These are phyloP conservation scores for Patellifolia procumbens DNA, from an alignment of 179 eudicot genomes.

Conservation along the genomic window DNA sequence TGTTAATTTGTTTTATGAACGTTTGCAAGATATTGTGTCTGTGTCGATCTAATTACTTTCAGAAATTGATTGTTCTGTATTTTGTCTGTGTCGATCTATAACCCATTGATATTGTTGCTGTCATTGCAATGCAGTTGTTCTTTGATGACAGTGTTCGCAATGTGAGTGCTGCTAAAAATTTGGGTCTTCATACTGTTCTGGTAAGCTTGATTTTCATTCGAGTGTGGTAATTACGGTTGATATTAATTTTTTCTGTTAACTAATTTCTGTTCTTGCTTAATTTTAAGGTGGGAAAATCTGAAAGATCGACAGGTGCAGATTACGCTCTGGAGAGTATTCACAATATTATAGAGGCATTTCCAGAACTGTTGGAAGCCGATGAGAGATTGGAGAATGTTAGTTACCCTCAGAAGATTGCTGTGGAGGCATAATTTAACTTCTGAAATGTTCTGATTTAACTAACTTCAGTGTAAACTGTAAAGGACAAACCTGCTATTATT, in stretches of 20 bases:
- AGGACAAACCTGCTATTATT: background rate
- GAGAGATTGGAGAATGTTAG: slow-evolving; percentile 46
- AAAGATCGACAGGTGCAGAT: slow-evolving; percentile 62
- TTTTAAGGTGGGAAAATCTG: slow-evolving; percentile 69
- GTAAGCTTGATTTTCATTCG: slow-evolving; percentile 42
- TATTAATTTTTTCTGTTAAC: background rate
- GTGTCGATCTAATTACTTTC: too few relatives aligned
- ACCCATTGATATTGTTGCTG: background rate
- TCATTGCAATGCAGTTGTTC: slow-evolving; percentile 71
- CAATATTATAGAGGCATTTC: slow-evolving; percentile 87
- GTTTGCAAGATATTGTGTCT: too few relatives aligned
- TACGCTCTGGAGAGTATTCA: slow-evolving; percentile 88
- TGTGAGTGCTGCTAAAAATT: slow-evolving; percentile 51
- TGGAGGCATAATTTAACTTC: slow-evolving; percentile 25
- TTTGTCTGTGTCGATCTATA: background rate
- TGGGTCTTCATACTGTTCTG: slow-evolving; percentile 77
- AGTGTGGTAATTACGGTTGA: background rate
- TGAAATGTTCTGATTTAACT: background rate
- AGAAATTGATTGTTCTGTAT: background rate
- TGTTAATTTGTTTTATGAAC: too few relatives aligned
- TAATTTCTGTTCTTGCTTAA: background rate
- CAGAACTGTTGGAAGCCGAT: slow-evolving; percentile 67
- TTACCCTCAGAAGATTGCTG: slow-evolving; percentile 51
- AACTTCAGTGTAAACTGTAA: background rate
- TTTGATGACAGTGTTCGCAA: slow-evolving; percentile 92